Evolutionary conservation across 495 filamentous ascomycete genomes (phyloP).

Genomic region (Trichoderma asperelloides): DNA sequence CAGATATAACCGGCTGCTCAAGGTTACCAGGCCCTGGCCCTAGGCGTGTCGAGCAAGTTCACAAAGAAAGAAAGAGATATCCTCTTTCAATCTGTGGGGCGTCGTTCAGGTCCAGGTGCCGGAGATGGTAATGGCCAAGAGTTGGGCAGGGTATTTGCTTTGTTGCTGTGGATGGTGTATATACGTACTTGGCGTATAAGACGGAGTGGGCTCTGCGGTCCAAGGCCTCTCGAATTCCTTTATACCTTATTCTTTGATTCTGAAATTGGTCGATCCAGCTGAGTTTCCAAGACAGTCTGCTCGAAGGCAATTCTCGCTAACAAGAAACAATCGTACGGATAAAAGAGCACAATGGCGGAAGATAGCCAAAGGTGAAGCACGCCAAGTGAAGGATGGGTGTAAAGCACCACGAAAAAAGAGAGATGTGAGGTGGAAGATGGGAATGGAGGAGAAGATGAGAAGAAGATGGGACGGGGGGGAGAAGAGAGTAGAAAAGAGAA

Average conservation of each 20-base stretch:
- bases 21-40: background rate
- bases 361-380: background rate
- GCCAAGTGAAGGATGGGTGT: background rate
- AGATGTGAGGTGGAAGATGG: background rate
- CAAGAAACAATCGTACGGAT: background rate
- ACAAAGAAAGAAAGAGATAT: background rate
- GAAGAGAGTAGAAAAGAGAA: background rate
- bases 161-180: background rate
- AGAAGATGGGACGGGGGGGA: background rate
- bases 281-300: background rate
- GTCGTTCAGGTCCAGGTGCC: background rate
- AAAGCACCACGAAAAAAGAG: background rate
- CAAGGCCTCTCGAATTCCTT: background rate
- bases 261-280: background rate
- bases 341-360: background rate
- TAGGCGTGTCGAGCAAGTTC: background rate
- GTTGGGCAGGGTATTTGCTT: background rate
- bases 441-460: constrained; percentile 1
- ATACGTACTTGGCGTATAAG: background rate
- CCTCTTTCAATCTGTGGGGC: background rate
- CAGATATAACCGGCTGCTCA: background rate
- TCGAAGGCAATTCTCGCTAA: background rate
- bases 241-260: background rate
- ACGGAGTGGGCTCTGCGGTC: background rate
- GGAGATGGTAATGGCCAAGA: background rate